Conservation (phyloP, 345 rosid species). For the Salix koriyanagi region DNA sequence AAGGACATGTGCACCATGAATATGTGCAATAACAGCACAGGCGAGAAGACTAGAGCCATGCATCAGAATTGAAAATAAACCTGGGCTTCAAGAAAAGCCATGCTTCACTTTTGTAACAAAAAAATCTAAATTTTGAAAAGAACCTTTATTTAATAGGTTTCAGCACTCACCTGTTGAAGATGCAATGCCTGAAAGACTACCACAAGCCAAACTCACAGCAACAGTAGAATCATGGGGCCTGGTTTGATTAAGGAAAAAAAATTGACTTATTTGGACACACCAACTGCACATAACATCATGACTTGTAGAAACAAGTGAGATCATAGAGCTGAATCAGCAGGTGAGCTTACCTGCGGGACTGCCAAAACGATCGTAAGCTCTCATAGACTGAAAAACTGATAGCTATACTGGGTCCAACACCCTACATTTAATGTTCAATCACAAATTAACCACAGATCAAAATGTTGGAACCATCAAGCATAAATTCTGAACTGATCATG, state of each 20-base stretch:
- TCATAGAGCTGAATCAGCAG: not conserved
- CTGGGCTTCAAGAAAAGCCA: not conserved
- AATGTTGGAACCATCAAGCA: not conserved
- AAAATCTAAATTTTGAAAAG: not conserved
- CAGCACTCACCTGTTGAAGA: slow-evolving; percentile 79
- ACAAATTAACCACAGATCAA: not conserved
- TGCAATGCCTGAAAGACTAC: slow-evolving; percentile 96
- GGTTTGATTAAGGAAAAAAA: not conserved
- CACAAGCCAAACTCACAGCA: slow-evolving; percentile 78
- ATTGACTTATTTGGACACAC: not conserved
- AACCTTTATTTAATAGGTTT: slow-evolving; percentile 1
- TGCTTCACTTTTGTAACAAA: not conserved
- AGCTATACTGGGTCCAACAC: slow-evolving; percentile 92
- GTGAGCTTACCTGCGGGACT: slow-evolving; percentile 49
- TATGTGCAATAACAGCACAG: not conserved
- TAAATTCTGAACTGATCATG: not conserved
- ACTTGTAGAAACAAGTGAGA: not conserved
- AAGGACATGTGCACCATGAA: not conserved
- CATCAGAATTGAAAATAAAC: not conserved
- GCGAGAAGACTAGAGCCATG: not conserved
- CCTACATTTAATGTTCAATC: slow-evolving; percentile 37
- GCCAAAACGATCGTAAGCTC: slow-evolving; percentile 64
- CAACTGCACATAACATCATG: not conserved
- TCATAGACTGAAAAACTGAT: slow-evolving; percentile 83
- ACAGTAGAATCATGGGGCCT: slow-evolving; percentile 79